A percentile compares a stretch with the other conserved stretches of the same genome.
Conservation (phyloP, 2,329 filamentous ascomycete genomes). For the Penicillium sp. region DNA sequence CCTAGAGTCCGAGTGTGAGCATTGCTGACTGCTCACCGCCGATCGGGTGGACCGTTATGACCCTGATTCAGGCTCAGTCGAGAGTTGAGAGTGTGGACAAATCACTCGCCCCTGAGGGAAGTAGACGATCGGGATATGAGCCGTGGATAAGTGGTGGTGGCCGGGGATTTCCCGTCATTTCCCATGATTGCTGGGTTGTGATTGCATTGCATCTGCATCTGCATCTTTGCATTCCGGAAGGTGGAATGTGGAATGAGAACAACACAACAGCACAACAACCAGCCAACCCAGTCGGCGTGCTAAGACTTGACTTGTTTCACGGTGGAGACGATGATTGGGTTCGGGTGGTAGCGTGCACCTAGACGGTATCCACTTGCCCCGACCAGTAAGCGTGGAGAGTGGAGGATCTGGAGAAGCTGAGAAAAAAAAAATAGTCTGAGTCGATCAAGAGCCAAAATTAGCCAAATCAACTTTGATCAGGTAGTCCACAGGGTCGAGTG, state of each 20-base stretch:
- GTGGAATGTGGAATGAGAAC: not conserved
- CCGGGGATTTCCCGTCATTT: not conserved
- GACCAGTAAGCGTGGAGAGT: constrained; percentile 7
- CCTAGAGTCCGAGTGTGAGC: not conserved
- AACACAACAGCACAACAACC: not conserved
- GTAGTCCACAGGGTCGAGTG: too few species aligned
- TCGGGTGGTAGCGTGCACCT: constrained; percentile 10
- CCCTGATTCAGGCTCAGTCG: not conserved
- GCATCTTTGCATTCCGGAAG: not conserved
- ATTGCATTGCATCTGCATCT: not conserved
- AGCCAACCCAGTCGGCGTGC: too few species aligned
- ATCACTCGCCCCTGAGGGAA: too few species aligned
- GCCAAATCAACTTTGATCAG: not conserved
- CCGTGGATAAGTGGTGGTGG: not conserved
- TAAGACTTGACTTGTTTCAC: constrained; percentile 14
- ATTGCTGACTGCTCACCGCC: not conserved
- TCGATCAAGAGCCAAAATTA: constrained; percentile 6
- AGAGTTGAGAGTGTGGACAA: too few species aligned
- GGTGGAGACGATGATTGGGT: constrained; percentile 24
- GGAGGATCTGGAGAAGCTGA: constrained; percentile 8
- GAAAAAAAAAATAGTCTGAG: constrained; percentile 10
- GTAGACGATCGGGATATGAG: not conserved
- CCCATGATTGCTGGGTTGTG: too few species aligned
- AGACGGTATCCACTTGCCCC: constrained; percentile 5
- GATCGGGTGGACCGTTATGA: not conserved